Evolutionary conservation across 1,284 basidiomycete genomes (phyloP).

Genomic region (Grifola frondosa): DNA sequence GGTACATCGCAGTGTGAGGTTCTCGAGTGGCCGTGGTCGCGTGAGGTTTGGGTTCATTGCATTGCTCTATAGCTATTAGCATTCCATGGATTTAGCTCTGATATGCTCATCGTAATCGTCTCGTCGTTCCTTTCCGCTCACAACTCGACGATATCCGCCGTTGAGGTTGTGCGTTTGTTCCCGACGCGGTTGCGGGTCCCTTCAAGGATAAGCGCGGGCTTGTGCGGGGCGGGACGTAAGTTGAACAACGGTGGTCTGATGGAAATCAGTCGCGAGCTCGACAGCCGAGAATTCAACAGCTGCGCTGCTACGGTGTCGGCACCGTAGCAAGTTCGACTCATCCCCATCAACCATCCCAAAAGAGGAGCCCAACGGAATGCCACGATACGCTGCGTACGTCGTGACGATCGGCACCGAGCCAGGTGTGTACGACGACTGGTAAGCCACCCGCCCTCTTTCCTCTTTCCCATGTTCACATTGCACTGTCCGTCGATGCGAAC

Average conservation of each 20-base stretch:
- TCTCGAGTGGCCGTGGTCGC: background rate
- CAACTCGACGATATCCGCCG: too few species aligned
- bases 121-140: background rate
- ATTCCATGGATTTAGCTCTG: constrained; percentile 8
- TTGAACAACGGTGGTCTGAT: too few species aligned
- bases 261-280: too few species aligned
- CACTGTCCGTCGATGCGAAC: constrained; percentile 5
- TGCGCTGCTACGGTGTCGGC: too few species aligned
- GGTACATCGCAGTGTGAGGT: constrained; percentile 71
- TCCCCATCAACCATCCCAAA: too few species aligned
- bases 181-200: too few species aligned
- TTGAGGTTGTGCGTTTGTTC: too few species aligned
- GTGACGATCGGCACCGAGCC: constrained; percentile 44
- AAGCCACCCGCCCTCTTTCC: constrained; percentile 21
- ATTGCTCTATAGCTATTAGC: constrained; percentile 7
- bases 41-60: background rate
- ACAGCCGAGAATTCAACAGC: too few species aligned
- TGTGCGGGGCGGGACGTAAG: too few species aligned
- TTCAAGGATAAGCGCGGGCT: too few species aligned
- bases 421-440: constrained; percentile 50
- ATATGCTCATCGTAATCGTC: constrained; percentile 9
- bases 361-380: too few species aligned
- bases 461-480: background rate
- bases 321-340: too few species aligned
- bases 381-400: constrained; percentile 42